A percentile compares a stretch with the other conserved stretches of the same genome.
These are phyloP conservation scores for Pelargonium fulgidum DNA, from an alignment of 441 rosid genomes.

Conservation along the genomic window DNA sequence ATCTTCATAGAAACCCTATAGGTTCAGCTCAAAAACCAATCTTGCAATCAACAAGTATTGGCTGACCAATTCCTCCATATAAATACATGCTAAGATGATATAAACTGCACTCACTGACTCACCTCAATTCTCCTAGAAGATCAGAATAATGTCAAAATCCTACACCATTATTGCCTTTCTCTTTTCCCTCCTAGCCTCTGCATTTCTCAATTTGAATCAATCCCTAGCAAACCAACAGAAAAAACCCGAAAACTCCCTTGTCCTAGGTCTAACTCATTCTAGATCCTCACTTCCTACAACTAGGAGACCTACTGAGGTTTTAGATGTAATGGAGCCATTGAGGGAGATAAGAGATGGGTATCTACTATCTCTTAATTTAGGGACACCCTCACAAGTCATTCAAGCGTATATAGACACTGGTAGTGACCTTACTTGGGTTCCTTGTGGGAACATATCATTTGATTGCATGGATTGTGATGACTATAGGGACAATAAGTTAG, in stretches of 20 bases:
- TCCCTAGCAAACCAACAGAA: conserved; percentile 30
- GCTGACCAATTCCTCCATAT: conserved; percentile 13
- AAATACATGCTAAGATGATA: conserved; percentile 21
- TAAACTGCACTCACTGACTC: conserved; percentile 13
- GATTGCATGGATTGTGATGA: conserved; percentile 68
- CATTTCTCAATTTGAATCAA: conserved; percentile 19
- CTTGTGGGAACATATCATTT: conserved; percentile 66
- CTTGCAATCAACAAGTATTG: no score
- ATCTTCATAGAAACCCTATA: not conserved
- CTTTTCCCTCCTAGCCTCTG: conserved; percentile 25
- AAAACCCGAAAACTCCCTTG: conserved; percentile 31
- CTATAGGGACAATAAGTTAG: conserved; percentile 34
- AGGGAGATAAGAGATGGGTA: conserved; percentile 71
- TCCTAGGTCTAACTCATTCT: conserved; percentile 49
- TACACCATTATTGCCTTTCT: conserved; percentile 18
- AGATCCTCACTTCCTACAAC: conserved; percentile 32
- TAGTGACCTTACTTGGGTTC: conserved; percentile 87
- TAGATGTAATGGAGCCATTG: conserved; percentile 43
- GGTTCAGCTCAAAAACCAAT: not conserved
- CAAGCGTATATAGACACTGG: conserved; percentile 84
- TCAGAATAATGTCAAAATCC: conserved; percentile 18
- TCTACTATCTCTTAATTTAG: conserved; percentile 54
- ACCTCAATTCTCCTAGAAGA: conserved; percentile 9
- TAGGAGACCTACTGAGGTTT: conserved; percentile 27
- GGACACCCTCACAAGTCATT: conserved; percentile 66